phyloP scores from a whole-genome alignment of 1,284 basidiomycete genomes.

The Volvariella volvacea region DNA sequence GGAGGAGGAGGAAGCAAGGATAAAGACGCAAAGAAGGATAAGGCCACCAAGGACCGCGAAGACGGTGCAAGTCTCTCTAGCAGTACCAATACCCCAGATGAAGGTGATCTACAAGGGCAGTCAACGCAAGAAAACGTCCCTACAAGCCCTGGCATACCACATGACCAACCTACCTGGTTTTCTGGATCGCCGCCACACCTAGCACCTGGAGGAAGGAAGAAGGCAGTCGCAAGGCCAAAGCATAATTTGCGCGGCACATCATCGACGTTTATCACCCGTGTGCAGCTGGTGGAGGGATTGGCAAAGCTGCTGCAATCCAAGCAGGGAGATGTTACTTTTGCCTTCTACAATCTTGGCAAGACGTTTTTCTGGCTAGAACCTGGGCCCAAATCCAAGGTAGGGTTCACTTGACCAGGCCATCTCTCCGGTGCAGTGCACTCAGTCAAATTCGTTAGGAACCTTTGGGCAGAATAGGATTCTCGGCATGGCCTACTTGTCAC shows the following conservation, averaged over 20 bases:
- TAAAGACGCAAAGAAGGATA: constrained; percentile 49
- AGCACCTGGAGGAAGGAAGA: constrained; percentile 47
- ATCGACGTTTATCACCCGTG: constrained; percentile 83
- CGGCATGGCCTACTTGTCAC: constrained; percentile 84
- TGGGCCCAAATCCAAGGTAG: constrained; percentile 76
- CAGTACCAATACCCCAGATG: constrained; percentile 61
- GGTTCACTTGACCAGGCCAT: constrained; percentile 16
- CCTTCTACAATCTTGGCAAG: constrained; percentile 81
- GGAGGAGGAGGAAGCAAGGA: constrained; percentile 13
- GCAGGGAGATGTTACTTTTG: constrained; percentile 75
- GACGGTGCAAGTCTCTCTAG: constrained; percentile 72
- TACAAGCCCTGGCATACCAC: constrained; percentile 27
- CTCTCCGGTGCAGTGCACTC: constrained; percentile 10
- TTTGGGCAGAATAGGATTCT: constrained; percentile 80
- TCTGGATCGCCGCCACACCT: constrained; percentile 25
- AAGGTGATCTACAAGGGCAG: constrained; percentile 34
- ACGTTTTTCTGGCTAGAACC: constrained; percentile 80
- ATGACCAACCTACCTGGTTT: constrained; percentile 42
- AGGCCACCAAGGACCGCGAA: constrained; percentile 37
- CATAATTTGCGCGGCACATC: constrained; percentile 85
- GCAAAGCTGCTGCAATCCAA: constrained; percentile 69
- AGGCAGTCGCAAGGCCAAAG: constrained; percentile 65
- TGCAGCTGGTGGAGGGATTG: constrained; percentile 76
- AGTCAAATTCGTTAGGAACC: constrained; percentile 56
- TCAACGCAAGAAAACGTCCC: constrained; percentile 28